Evolutionary conservation across 495 filamentous ascomycete genomes (phyloP).

Genomic region (Thozetella sp.): DNA sequence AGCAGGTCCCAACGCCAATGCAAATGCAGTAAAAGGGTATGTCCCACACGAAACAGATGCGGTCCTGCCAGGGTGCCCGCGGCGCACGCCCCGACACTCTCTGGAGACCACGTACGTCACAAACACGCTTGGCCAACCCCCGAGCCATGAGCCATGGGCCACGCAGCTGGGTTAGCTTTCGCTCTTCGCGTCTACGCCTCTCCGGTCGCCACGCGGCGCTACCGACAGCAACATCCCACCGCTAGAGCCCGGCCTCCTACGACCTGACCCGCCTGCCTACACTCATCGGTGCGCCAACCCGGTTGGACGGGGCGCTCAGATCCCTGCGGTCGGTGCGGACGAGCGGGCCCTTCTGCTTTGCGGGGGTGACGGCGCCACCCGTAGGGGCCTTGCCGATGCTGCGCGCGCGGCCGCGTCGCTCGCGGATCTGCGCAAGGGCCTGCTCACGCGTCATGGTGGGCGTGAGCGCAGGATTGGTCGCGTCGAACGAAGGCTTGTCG

Average conservation of each 20-base stretch:
- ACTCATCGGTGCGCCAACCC: conserved; percentile 8
- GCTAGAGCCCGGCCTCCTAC: background rate
- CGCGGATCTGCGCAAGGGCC: conserved; percentile 56
- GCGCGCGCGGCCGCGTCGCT: conserved; percentile 49
- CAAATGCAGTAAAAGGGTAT: background rate
- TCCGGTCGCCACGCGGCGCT: no score
- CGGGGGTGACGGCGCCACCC: conserved; percentile 35
- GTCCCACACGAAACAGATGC: no score
- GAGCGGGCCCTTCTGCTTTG: conserved; percentile 34
- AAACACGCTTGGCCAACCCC: no score
- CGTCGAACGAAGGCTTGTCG: conserved; percentile 38
- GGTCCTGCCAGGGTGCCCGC: no score
- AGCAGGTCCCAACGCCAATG: background rate
- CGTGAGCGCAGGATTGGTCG: conserved; percentile 48
- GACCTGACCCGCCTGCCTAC: conserved; percentile 12
- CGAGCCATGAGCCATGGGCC: no score
- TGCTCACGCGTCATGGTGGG: conserved; percentile 61
- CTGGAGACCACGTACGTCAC: no score
- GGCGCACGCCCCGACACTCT: no score
- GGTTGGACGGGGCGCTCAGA: conserved; percentile 40
- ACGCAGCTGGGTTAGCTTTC: no score
- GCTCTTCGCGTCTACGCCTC: no score
- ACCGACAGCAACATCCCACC: no score
- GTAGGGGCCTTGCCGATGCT: conserved; percentile 35
- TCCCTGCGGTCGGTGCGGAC: conserved; percentile 32